These are phyloP conservation scores for Ceratobasidium sp. DNA, from an alignment of 1,284 basidiomycete species.

Conservation along the genomic window DNA sequence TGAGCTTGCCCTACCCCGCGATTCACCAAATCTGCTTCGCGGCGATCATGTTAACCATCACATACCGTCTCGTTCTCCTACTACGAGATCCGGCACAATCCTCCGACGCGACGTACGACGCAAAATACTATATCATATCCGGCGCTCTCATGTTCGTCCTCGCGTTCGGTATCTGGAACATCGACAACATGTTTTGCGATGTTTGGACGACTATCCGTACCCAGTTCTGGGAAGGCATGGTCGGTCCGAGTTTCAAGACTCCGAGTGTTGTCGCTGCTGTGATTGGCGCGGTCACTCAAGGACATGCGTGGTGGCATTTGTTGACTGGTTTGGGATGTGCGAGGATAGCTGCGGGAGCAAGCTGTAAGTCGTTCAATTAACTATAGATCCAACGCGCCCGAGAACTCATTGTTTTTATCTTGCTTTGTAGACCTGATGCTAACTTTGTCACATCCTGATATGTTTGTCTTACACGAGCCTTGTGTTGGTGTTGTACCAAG, in stretches of 20 bases:
- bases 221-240: slow-evolving; percentile 12
- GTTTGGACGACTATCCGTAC: slow-evolving; percentile 50
- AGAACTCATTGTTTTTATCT: background rate
- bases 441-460: background rate
- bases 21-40: slow-evolving; percentile 67
- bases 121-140: slow-evolving; percentile 50
- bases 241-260: slow-evolving; percentile 25
- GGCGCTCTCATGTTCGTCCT: slow-evolving; percentile 57
- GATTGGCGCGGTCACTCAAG: slow-evolving; percentile 27
- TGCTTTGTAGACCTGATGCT: slow-evolving; percentile 14
- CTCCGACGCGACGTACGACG: background rate
- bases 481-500: slow-evolving; percentile 5
- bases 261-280: slow-evolving; percentile 6
- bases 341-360: slow-evolving; percentile 58
- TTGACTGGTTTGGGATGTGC: slow-evolving; percentile 63
- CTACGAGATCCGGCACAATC: slow-evolving; percentile 44
- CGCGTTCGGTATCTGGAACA: slow-evolving; percentile 65
- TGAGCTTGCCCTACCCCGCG: slow-evolving; percentile 63
- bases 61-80: slow-evolving; percentile 55
- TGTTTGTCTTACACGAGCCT: slow-evolving; percentile 8
- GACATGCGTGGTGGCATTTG: slow-evolving; percentile 65
- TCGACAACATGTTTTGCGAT: slow-evolving; percentile 65
- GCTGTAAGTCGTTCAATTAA: slow-evolving; percentile 53
- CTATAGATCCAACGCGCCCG: background rate
- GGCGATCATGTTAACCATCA: slow-evolving; percentile 55